These are phyloP conservation scores for Phascolomyces articulosus DNA, from an alignment of 371 early-diverging fungal species.

Conservation along the genomic window DNA sequence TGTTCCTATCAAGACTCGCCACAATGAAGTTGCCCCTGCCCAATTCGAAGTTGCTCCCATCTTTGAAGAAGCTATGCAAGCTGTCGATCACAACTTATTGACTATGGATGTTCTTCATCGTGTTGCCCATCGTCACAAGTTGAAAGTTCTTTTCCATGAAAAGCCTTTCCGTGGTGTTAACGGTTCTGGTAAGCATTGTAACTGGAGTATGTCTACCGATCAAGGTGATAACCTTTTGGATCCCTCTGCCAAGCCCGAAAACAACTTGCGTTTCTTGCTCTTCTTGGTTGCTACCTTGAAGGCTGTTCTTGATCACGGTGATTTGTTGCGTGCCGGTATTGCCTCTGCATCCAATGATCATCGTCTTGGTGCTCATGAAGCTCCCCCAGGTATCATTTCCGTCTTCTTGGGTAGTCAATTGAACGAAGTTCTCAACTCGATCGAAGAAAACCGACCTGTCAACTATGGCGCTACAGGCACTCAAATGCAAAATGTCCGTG, in stretches of 20 bases:
- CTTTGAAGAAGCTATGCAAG: conserved; percentile 94
- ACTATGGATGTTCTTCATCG: conserved; percentile 97
- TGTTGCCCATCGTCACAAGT: conserved; percentile 95
- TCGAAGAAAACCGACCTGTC: conserved; percentile 87
- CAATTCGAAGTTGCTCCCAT: conserved; percentile 98
- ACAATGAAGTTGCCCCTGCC: conserved; percentile 99
- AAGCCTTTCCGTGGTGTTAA: conserved; percentile 99
- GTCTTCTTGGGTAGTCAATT: conserved; percentile 96
- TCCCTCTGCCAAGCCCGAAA: conserved; percentile 91
- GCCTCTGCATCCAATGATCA: conserved; percentile 95
- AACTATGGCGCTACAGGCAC: conserved; percentile 78
- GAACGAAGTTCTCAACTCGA: conserved; percentile 88
- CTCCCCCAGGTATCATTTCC: conserved; percentile 97
- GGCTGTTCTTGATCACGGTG: conserved; percentile 84
- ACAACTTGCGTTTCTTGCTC: conserved; percentile 95
- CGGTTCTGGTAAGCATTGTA: conserved; percentile 99
- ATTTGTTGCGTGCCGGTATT: conserved; percentile 80
- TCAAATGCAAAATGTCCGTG: conserved; percentile 85
- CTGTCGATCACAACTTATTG: conserved; percentile 98
- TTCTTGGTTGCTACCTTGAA: conserved; percentile 90
- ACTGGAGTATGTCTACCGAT: conserved; percentile 97
- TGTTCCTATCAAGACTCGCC: conserved; percentile 98
- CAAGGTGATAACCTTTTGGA: conserved; percentile 95
- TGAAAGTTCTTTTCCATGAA: conserved; percentile 97
- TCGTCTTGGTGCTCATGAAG: conserved; percentile 98